Percentiles rank a stretch among this genome's conserved stretches.
These are phyloP conservation scores for Fomes fomentarius DNA, from an alignment of 1,284 basidiomycete species.

Conservation along the genomic window DNA sequence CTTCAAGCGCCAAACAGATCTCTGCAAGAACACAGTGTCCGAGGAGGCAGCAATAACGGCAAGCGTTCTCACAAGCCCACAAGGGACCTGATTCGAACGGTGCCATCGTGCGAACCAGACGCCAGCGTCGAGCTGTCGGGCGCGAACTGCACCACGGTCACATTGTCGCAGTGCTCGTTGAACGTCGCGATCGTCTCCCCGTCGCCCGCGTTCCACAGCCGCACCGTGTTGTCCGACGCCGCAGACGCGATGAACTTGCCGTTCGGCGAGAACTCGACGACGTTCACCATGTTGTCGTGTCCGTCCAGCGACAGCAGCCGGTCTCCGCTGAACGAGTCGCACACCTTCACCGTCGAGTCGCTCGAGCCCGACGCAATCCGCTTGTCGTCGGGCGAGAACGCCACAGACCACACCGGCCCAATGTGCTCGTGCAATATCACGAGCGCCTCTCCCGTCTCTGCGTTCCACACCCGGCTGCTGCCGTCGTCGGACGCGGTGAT, in stretches of 20 bases:
- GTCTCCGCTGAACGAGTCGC: conserved; percentile 24
- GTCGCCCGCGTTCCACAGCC: conserved; percentile 25
- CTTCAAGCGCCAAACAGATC: too few species aligned
- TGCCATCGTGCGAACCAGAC: conserved; percentile 21
- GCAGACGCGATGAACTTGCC: conserved; percentile 26
- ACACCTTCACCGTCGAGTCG: conserved; percentile 19
- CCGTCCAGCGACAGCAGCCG: conserved; percentile 13
- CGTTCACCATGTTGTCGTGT: conserved; percentile 20
- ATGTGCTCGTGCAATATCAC: conserved; percentile 18
- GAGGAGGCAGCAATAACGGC: too few species aligned
- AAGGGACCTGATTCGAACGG: conserved; percentile 10
- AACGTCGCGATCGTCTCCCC: conserved; percentile 7
- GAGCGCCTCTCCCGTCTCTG: conserved; percentile 18
- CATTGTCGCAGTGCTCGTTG: conserved; percentile 19
- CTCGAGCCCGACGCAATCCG: conserved; percentile 19
- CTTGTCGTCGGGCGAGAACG: conserved; percentile 18
- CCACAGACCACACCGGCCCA: conserved; percentile 18
- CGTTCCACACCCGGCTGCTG: conserved; percentile 22
- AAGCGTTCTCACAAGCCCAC: not conserved
- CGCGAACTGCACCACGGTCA: conserved; percentile 23
- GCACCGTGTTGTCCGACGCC: conserved; percentile 26
- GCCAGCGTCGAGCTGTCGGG: conserved; percentile 17
- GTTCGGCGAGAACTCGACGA: conserved; percentile 27
- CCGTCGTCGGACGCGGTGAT: conserved; percentile 29
- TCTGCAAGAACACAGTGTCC: too few species aligned